phyloP scores from a whole-genome alignment of 768 basidiomycete species.

The Cyclocybe cylindracea region DNA sequence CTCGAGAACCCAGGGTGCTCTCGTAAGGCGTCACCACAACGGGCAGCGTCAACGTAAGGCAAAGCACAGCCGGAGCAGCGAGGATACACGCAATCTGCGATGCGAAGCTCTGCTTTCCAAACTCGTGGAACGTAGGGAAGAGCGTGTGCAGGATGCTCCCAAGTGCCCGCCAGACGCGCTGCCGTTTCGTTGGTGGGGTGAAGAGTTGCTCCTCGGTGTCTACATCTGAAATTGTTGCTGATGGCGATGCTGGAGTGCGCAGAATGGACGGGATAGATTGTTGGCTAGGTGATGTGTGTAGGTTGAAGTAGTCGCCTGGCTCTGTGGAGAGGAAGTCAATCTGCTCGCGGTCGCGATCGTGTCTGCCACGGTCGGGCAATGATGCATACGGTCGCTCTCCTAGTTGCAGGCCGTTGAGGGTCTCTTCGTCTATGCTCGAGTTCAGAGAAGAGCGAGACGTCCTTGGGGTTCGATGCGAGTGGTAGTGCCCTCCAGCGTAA shows the following conservation, averaged over 20 bases:
- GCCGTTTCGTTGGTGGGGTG: slow-evolving; percentile 39
- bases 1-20: slow-evolving; percentile 28
- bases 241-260: slow-evolving; percentile 55
- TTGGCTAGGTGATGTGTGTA: slow-evolving; percentile 1
- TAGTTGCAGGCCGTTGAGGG: slow-evolving; percentile 36
- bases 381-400: slow-evolving; percentile 43
- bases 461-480: slow-evolving; percentile 22
- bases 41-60: slow-evolving; percentile 85
- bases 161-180: slow-evolving; percentile 38
- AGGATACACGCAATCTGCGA: slow-evolving; percentile 76
- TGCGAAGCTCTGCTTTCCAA: slow-evolving; percentile 66
- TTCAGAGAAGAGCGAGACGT: slow-evolving; percentile 22
- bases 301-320: slow-evolving; percentile 20
- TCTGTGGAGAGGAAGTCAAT: slow-evolving; percentile 5
- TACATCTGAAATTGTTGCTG: slow-evolving; percentile 36
- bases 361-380: slow-evolving; percentile 1
- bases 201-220: slow-evolving; percentile 44
- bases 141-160: slow-evolving; percentile 57
- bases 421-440: slow-evolving; percentile 33
- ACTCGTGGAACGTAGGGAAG: slow-evolving; percentile 83
- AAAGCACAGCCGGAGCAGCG: slow-evolving; percentile 85
- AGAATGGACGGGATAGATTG: slow-evolving; percentile 53
- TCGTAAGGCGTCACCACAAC: slow-evolving; percentile 75
- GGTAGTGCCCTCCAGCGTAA: slow-evolving; percentile 77
- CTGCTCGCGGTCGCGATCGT: slow-evolving; percentile 6